Conservation (phyloP, 2,329 filamentous ascomycete species). For the Colletotrichum tofieldiae region DNA sequence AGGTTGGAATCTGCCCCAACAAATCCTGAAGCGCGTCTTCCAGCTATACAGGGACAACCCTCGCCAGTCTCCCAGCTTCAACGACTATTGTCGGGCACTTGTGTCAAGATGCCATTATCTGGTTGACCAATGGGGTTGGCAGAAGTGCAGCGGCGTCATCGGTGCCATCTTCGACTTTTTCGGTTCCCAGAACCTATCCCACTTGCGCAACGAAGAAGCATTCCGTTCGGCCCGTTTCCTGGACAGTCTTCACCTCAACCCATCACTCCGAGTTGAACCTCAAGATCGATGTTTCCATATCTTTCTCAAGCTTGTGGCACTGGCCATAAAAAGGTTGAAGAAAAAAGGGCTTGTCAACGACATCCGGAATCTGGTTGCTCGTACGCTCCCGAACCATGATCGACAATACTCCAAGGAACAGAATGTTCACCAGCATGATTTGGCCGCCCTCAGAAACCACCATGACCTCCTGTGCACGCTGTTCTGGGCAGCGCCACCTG, state of each 20-base stretch:
- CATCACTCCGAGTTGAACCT: conserved; percentile 65
- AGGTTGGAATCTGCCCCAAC: conserved; percentile 74
- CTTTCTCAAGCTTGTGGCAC: conserved; percentile 75
- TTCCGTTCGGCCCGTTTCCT: conserved; percentile 74
- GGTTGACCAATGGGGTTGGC: conserved; percentile 78
- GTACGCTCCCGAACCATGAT: conserved; percentile 77
- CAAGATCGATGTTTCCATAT: conserved; percentile 78
- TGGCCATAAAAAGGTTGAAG: conserved; percentile 69
- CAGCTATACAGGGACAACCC: conserved; percentile 70
- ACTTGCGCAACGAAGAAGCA: conserved; percentile 76
- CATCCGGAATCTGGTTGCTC: conserved; percentile 72
- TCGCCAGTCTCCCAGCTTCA: conserved; percentile 74
- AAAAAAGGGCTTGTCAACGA: conserved; percentile 67
- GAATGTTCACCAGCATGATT: conserved; percentile 70
- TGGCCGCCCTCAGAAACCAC: conserved; percentile 77
- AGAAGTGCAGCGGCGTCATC: conserved; percentile 69
- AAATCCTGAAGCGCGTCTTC: conserved; percentile 70
- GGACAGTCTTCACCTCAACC: conserved; percentile 65
- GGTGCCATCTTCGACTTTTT: conserved; percentile 79
- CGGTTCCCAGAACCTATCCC: conserved; percentile 72
- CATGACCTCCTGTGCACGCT: conserved; percentile 78
- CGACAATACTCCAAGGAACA: conserved; percentile 76
- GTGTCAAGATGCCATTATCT: conserved; percentile 75
- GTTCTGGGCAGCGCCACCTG: conserved; percentile 74
- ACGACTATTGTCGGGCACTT: conserved; percentile 74